phyloP scores from a whole-genome alignment of 139 green algal genomes.

The Chlamydomonas asymmetrica region DNA sequence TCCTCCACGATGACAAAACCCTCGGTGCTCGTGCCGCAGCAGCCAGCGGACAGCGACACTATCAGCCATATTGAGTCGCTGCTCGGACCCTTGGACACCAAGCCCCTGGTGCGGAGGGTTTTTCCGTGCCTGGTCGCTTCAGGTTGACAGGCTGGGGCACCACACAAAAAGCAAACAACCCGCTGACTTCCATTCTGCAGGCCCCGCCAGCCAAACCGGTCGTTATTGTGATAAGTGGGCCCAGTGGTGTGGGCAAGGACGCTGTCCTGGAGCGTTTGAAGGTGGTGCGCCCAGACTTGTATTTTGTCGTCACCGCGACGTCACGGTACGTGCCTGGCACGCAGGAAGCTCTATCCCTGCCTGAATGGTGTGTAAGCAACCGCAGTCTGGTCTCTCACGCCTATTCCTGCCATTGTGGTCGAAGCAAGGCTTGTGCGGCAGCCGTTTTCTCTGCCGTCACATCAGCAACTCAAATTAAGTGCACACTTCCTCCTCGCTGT shows the following conservation, averaged over 20 bases:
- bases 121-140: background rate
- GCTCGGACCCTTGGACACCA: constrained; percentile 10
- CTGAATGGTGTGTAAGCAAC: too few relatives aligned
- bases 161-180: background rate
- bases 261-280: constrained; percentile 80
- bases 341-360: too few relatives aligned
- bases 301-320: constrained; percentile 96
- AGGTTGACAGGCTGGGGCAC: background rate
- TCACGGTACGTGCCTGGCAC: too few relatives aligned
- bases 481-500: background rate
- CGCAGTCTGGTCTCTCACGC: too few relatives aligned
- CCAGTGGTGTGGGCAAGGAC: constrained; percentile 96
- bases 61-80: constrained; percentile 11
- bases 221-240: constrained; percentile 87
- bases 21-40: too few relatives aligned
- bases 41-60: constrained; percentile 14
- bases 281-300: constrained; percentile 71
- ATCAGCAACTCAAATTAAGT: constrained; percentile 6
- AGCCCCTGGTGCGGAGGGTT: constrained; percentile 1
- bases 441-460: too few relatives aligned
- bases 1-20: too few relatives aligned
- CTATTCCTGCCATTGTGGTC: too few relatives aligned
- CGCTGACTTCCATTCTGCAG: constrained; percentile 23
- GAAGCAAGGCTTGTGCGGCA: constrained; percentile 3
- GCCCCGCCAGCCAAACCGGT: constrained; percentile 61